Percentiles rank a stretch among this genome's conserved stretches.
Conservation (phyloP, 2,329 filamentous ascomycete genomes). For the Cercospora zeae-maydis region DNA sequence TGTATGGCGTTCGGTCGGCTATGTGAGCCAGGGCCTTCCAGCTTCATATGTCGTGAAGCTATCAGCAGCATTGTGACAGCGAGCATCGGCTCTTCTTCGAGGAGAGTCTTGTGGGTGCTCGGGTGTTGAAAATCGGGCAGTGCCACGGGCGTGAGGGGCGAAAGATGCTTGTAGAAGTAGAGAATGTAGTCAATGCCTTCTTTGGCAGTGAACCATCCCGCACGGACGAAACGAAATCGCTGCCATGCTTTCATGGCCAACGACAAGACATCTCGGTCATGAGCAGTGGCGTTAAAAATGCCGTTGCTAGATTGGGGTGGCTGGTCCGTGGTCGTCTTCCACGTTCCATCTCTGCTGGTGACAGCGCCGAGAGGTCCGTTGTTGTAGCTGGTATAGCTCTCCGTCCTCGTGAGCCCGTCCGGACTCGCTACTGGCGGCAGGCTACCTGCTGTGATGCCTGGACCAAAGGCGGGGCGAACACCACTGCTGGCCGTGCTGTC, state of each 20-base stretch:
- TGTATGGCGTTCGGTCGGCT: slow-evolving; percentile 89
- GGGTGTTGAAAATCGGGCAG: slow-evolving; percentile 84
- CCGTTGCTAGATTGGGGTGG: slow-evolving; percentile 17
- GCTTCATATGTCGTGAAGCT: slow-evolving; percentile 77
- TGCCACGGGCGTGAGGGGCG: slow-evolving; percentile 88
- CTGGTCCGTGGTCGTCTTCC: slow-evolving; percentile 28
- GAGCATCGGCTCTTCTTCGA: slow-evolving; percentile 89
- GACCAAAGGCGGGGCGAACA: slow-evolving; percentile 26
- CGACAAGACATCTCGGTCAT: slow-evolving; percentile 41
- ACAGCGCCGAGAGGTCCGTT: slow-evolving; percentile 21
- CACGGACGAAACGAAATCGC: slow-evolving; percentile 88
- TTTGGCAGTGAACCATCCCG: slow-evolving; percentile 90
- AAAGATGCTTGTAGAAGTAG: slow-evolving; percentile 91
- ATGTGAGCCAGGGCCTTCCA: slow-evolving; percentile 73
- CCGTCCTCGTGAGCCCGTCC: slow-evolving; percentile 14
- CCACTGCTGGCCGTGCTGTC: slow-evolving; percentile 41
- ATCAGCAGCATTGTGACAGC: slow-evolving; percentile 89
- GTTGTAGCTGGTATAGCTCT: slow-evolving; percentile 20
- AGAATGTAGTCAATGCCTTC: slow-evolving; percentile 93
- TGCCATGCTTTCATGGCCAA: slow-evolving; percentile 85
- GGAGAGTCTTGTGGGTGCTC: slow-evolving; percentile 71
- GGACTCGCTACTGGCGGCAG: slow-evolving; percentile 28
- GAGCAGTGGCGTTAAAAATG: slow-evolving; percentile 26
- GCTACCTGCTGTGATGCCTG: slow-evolving; percentile 23
- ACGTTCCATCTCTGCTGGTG: slow-evolving; percentile 24